phyloP scores from a whole-genome alignment of 139 green algal genomes.

The Marvania coccoides region DNA sequence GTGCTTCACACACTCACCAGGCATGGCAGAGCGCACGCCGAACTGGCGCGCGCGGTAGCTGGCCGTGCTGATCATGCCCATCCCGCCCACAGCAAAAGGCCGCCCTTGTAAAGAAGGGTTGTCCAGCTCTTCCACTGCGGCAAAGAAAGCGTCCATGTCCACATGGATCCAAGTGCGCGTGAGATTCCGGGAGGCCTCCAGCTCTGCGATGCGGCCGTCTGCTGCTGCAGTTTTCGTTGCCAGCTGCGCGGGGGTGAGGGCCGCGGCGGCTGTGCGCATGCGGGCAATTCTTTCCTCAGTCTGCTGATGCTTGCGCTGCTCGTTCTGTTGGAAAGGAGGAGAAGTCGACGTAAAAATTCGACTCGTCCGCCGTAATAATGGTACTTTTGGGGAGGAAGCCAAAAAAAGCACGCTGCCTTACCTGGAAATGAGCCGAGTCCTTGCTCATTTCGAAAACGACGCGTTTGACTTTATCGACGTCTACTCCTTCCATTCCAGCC shows the following conservation, averaged over 20 bases:
- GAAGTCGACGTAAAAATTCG: too few species aligned
- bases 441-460: constrained; percentile 91
- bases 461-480: constrained; percentile 58
- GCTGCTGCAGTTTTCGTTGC: constrained; percentile 28
- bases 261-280: constrained; percentile 23
- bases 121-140: constrained; percentile 59
- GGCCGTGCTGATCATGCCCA: constrained; percentile 84
- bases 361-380: too few species aligned
- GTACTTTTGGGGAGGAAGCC: too few species aligned
- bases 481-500: constrained; percentile 71
- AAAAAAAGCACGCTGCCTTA: too few species aligned
- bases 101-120: constrained; percentile 48
- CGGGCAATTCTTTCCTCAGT: constrained; percentile 42
- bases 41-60: constrained; percentile 76
- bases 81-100: constrained; percentile 80
- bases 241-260: constrained; percentile 40
- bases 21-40: constrained; percentile 83
- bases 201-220: constrained; percentile 41
- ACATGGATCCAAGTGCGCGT: constrained; percentile 71
- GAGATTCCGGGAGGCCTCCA: constrained; percentile 67
- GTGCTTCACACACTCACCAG: constrained; percentile 17
- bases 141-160: constrained; percentile 95
- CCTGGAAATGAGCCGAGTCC: constrained; percentile 75
- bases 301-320: constrained; percentile 76
- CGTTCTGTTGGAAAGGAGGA: too few species aligned